Evolutionary conservation across 2,329 filamentous ascomycete species (phyloP).

Genomic region (Aspergillus fijiensis): DNA sequence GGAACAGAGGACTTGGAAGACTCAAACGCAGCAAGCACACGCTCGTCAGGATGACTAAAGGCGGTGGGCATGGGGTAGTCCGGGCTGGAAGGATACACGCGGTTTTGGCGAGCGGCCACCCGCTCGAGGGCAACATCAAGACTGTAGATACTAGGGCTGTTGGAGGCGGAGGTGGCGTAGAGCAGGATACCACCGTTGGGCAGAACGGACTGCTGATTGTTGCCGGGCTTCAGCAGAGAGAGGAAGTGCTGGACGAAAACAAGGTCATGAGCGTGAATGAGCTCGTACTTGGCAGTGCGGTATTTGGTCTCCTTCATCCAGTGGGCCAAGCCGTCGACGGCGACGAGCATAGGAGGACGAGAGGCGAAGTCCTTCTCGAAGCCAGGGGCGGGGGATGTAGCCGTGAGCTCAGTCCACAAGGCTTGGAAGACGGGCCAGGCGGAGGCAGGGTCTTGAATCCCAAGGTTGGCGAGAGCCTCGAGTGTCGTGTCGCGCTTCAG

Average conservation of each 20-base stretch:
- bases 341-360: constrained; percentile 67
- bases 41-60: constrained; percentile 53
- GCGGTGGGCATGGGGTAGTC: constrained; percentile 51
- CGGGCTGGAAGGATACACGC: constrained; percentile 36
- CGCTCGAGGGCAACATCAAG: constrained; percentile 66
- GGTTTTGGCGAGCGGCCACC: constrained; percentile 46
- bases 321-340: constrained; percentile 76
- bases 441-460: constrained; percentile 70
- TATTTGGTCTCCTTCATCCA: constrained; percentile 79
- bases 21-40: constrained; percentile 49
- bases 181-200: constrained; percentile 78
- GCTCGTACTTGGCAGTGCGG: constrained; percentile 66
- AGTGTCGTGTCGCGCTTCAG: constrained; percentile 62
- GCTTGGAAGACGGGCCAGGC: constrained; percentile 80
- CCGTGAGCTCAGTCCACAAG: constrained; percentile 75
- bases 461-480: constrained; percentile 65
- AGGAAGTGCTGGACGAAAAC: constrained; percentile 72
- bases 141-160: constrained; percentile 63
- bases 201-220: constrained; percentile 40
- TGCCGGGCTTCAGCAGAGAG: constrained; percentile 57
- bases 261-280: constrained; percentile 84
- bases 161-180: constrained; percentile 71
- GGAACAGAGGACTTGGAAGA: constrained; percentile 27
- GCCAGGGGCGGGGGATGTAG: constrained; percentile 46
- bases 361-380: constrained; percentile 46